A percentile compares a stretch with the other conserved stretches of the same genome.
Evolutionary conservation across 345 rosid genomes (phyloP).

Genomic region (Eucalyptus pauciflora): DNA sequence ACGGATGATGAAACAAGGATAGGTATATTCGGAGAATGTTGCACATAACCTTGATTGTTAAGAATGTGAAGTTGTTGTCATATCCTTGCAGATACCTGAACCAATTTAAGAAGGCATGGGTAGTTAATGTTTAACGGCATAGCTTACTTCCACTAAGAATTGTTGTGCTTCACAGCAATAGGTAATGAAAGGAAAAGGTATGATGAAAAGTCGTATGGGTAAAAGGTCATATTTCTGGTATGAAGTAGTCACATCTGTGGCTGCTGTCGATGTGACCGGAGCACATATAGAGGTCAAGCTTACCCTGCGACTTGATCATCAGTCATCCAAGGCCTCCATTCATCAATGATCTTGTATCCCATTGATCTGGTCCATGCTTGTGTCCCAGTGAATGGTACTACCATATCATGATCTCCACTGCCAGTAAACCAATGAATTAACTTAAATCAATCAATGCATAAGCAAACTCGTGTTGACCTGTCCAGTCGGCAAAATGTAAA

Average conservation of each 20-base stretch:
- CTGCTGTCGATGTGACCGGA: background rate
- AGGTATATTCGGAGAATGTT: background rate
- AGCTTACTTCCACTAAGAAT: background rate
- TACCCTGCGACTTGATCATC: constrained; percentile 7
- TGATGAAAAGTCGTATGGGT: background rate
- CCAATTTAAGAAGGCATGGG: background rate
- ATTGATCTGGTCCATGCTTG: constrained; percentile 3
- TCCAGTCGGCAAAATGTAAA: background rate
- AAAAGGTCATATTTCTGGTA: background rate
- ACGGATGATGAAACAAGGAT: background rate
- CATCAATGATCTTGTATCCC: constrained; percentile 5
- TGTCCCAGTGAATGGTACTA: background rate
- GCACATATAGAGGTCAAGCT: background rate
- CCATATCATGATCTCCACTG: constrained; percentile 8
- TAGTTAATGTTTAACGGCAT: background rate
- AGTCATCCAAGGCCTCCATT: no score
- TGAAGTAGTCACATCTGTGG: background rate
- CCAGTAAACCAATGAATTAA: background rate
- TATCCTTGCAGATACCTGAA: constrained; percentile 46
- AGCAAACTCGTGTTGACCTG: background rate
- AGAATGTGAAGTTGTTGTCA: constrained; percentile 36
- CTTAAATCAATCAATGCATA: no score
- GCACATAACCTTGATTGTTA: constrained; percentile 42
- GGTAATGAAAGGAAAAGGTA: background rate
- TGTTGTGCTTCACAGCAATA: background rate